Conservation (phyloP, 306 rosid species). For the Casuarina cunninghamiana region DNA sequence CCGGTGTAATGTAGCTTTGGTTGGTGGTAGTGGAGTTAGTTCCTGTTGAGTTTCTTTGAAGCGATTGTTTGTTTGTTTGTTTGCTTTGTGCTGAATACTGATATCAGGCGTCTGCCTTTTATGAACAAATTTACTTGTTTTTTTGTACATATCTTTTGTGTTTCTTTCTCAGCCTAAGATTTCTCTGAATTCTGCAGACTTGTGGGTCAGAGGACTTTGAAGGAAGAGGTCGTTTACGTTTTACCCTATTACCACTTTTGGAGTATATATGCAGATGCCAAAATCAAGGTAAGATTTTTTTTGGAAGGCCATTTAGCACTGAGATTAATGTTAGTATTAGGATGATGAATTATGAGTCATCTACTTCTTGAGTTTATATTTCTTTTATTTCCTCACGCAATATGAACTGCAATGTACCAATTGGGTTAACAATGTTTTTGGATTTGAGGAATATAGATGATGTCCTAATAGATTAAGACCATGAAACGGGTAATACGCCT, state of each 20-base stretch:
- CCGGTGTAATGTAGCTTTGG: conserved; percentile 40
- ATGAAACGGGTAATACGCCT: too few relatives aligned
- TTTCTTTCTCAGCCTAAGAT: conserved; percentile 46
- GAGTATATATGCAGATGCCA: conserved; percentile 67
- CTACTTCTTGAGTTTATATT: neutral
- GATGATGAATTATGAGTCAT: neutral
- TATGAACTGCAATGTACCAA: neutral
- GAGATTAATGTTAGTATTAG: neutral
- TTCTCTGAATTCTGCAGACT: conserved; percentile 49
- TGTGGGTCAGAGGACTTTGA: conserved; percentile 61
- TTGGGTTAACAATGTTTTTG: neutral
- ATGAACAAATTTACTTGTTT: conserved; percentile 17
- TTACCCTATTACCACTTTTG: conserved; percentile 26
- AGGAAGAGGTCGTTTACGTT: conserved; percentile 31
- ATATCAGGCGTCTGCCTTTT: conserved; percentile 41
- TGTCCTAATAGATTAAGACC: neutral
- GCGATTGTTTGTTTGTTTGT: conserved; percentile 73
- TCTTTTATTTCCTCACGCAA: neutral
- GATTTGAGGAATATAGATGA: neutral
- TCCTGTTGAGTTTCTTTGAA: conserved; percentile 80
- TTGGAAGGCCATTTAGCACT: conserved; percentile 17
- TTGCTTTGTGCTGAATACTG: conserved; percentile 48
- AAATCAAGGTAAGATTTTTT: conserved; percentile 64
- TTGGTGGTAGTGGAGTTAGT: conserved; percentile 96
- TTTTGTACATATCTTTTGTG: conserved; percentile 40